Evolutionary conservation across 495 filamentous ascomycete genomes (phyloP).

Genomic region (Cercophora samala): DNA sequence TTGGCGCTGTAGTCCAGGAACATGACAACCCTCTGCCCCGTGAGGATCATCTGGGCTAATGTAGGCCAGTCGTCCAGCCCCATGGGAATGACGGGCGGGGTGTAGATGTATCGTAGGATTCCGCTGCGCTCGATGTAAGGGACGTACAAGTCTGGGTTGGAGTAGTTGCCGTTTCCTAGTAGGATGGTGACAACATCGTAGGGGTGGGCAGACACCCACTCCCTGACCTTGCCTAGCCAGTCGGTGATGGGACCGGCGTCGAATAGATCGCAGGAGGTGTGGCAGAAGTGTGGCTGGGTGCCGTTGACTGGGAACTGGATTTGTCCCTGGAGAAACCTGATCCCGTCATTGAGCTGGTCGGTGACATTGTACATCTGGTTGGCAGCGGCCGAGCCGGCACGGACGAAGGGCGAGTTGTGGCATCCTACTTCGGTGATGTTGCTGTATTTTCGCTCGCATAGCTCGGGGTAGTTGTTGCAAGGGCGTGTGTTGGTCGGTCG

Average conservation of each 20-base stretch:
- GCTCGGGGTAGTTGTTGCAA: conserved; percentile 84
- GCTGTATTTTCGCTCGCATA: conserved; percentile 77
- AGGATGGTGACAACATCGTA: conserved; percentile 92
- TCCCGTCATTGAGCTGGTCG: conserved; percentile 77
- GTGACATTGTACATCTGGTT: conserved; percentile 73
- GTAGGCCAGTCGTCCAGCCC: conserved; percentile 78
- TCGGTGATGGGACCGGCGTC: conserved; percentile 73
- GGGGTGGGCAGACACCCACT: conserved; percentile 73
- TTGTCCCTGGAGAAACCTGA: conserved; percentile 90
- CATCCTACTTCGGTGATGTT: conserved; percentile 86
- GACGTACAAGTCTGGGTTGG: conserved; percentile 41
- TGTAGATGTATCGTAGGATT: conserved; percentile 66
- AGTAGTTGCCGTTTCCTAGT: conserved; percentile 77
- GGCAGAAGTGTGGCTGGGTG: conserved; percentile 60
- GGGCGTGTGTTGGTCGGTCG: conserved; percentile 63
- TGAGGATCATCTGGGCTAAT: conserved; percentile 71
- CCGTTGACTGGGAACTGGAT: conserved; percentile 48
- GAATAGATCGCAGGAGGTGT: conserved; percentile 75
- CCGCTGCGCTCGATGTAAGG: conserved; percentile 61
- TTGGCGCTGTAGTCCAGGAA: conserved; percentile 79
- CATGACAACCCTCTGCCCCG: conserved; percentile 50
- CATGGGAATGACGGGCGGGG: conserved; percentile 66
- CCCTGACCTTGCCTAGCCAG: conserved; percentile 64
- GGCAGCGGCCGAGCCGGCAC: conserved; percentile 63
- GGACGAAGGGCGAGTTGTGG: conserved; percentile 82